Evolutionary conservation across 1,139 yeast genomes (phyloP), one percentile per base, ranked within the genome.

Genomic region (Geotrichum citri-aurantii): DNA sequence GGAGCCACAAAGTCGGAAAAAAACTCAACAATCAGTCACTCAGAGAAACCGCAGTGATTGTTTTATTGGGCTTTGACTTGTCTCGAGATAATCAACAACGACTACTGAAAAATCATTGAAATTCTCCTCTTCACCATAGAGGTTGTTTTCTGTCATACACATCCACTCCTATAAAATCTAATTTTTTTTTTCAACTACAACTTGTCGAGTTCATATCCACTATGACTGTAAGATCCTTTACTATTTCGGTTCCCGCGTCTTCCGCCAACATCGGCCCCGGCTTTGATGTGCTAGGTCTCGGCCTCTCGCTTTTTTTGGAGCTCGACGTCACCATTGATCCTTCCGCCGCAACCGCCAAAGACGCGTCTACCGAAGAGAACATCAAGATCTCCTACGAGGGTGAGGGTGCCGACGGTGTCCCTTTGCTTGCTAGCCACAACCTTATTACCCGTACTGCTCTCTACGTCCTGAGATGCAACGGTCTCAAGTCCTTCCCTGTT

Each of bases 251-350:
- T 17, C 99, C 99, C 1, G 97, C 98, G 1, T 92, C 98, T 1
- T 88, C 96, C 54, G 99, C 99, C 68, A 93, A 93, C 70, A 92
- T 93, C 57, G 99, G 99, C 8, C 99, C 99, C 1, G 99, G 99
- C 1, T 93, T 92, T 70, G 99, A 93, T 73, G 99, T 93, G 5
- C 78, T 93, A 57, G 99, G 99, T 21, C 84, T 93, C 55, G 97
- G 97, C 48, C 80, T 93, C 65, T 79, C 86, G 61, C 76, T 91
- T 53, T 90, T 78, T 70, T 77, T 93, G 63, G 87, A 85, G 61
- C 79, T 93, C 58, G 75, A 79, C 11, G 97, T 91, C 44, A 72
- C 76, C 19, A 76, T 88, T 51, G 92, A 88, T 69, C 72, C 85
- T 4, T 64, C 77, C 12, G 27, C 44, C 57, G 78, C 86, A 10